These are phyloP conservation scores for Oryza officinalis DNA, from an alignment of 176 grass and related monocot species.

Conservation along the genomic window DNA sequence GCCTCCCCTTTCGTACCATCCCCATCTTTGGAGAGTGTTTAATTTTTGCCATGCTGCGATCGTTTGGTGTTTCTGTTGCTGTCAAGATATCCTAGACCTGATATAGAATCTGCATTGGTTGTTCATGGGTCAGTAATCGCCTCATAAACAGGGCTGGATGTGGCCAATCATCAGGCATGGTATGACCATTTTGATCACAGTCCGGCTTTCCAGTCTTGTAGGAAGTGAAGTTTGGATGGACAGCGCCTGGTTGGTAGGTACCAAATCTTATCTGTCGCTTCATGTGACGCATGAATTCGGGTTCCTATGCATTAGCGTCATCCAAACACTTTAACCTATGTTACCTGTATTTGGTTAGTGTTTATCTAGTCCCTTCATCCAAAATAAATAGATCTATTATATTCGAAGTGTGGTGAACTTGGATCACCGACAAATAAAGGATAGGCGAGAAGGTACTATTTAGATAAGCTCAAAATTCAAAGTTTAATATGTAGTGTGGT, in stretches of 20 bases:
- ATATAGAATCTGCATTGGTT: background rate
- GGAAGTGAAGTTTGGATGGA: background rate
- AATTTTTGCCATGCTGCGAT: background rate
- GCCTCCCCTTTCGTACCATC: slow-evolving; percentile 32
- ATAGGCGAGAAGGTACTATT: too few relatives aligned
- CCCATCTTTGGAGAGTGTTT: background rate
- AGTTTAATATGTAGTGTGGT: too few relatives aligned
- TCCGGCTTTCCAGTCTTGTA: background rate
- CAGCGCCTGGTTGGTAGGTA: background rate
- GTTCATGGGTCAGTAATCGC: background rate
- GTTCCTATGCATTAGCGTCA: background rate
- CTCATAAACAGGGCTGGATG: background rate
- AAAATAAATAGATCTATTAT: too few relatives aligned
- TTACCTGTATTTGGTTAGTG: background rate
- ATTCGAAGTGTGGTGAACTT: too few relatives aligned
- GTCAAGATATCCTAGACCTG: background rate
- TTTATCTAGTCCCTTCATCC: too few relatives aligned
- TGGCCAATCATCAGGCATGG: background rate
- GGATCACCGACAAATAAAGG: too few relatives aligned
- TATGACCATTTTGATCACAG: background rate
- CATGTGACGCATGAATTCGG: background rate
- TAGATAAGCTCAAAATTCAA: too few relatives aligned
- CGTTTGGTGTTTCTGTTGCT: background rate
- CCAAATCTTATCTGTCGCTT: background rate
- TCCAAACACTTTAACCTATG: background rate